Base-by-base conservation (phyloP, 1,284 basidiomycete genomes). In the Marasmius sp. region DNA sequence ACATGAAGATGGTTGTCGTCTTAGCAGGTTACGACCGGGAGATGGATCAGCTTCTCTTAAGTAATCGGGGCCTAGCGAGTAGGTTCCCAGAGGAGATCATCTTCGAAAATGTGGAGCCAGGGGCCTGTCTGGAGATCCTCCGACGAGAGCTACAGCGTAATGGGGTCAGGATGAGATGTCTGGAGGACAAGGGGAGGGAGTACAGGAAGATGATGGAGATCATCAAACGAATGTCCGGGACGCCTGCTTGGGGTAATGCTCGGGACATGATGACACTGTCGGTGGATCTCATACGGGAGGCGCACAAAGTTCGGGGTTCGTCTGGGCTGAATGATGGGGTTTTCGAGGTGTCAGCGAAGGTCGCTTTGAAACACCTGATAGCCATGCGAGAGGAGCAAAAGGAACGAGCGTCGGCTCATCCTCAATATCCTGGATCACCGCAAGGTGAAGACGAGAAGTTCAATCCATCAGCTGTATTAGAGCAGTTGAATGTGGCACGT, bases 1-100 rank as follows among this genome's bases (percentile, higher is more conserved):
- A 77, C 64, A 74, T 77, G 20, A 88, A 87, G 68, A 72, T 89
- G 33, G 76, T 89, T 50, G 84, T 89, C 67, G 83, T 89, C 59
- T 76, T 89, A 11, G 88, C 87, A 37, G 87, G 88, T 0, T 89
- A 89, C 65, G 85, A 88, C 63, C 67, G 82, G 8, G 84, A 89
- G 49, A 89, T 89, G 77, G 86, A 89, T 64, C 61, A 74, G 14
- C 76, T 89, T 4, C 69, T 89, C 63, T 66, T 74, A 0, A 79
- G 85, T 61, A 89, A 89, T 64, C 74, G 80, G 3, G 88, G 87
- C 0, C 75, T 89, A 14, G 80, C 86, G 6, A 89, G 88, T 73
- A 84, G 88, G 16, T 89, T 89, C 76, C 81, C 86, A 0, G 84
- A 87, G 43, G 80, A 84, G 60, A 75, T 89, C 33, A 61, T 73